Conservation (phyloP, 176 grass and related monocot genomes). For the sorghum (Sorghum bicolor) region Sorghum_bicolor_NCBIv3 NC_012870.2:16408001-16408500, state of each 20-base stretch:
- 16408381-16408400: constrained; percentile 13
- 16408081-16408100: constrained; percentile 11
- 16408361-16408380: constrained; percentile 17
- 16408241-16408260: constrained; percentile 3
- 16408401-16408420: constrained; percentile 2
- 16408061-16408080: not conserved
- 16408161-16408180: constrained; percentile 4
- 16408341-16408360: not conserved
- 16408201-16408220: not conserved
- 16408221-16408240: constrained; percentile 20
- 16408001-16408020: constrained; percentile 11
- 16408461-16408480: not conserved
- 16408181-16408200: constrained; percentile 19
- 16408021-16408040: constrained; percentile 21
- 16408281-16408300: constrained; percentile 6
- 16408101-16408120: constrained; percentile 1
- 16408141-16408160: constrained; percentile 6
- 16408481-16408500: constrained; percentile 17
- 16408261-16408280: not conserved
- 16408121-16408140: constrained; percentile 14
- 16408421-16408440: not conserved
- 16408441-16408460: constrained; percentile 6
- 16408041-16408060: constrained; percentile 14
- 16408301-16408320: not conserved
- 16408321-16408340: constrained; percentile 7